Evolutionary conservation across 169 alveolate genomes (phyloP).

Genomic region (Plasmodium cynomolgi): DNA sequence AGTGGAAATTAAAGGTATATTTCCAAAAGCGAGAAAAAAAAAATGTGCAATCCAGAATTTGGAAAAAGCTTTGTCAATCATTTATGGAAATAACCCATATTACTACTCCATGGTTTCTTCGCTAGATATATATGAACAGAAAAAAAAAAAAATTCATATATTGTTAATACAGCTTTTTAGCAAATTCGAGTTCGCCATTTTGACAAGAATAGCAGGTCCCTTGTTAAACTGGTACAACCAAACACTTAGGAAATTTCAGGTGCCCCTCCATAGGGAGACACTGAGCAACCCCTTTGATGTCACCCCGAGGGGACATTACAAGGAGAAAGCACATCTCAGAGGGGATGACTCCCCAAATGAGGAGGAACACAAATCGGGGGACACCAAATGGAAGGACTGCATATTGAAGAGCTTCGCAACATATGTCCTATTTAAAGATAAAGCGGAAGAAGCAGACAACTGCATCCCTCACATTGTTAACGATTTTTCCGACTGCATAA

Average conservation of each 20-base stretch:
- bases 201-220: constrained; percentile 43
- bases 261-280: constrained; percentile 23
- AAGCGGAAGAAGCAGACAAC: not conserved
- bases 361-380: not conserved
- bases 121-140: constrained; percentile 53
- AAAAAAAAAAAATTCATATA: constrained; percentile 33
- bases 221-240: constrained; percentile 50
- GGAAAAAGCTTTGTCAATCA: constrained; percentile 52
- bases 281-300: constrained; percentile 44
- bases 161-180: constrained; percentile 53
- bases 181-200: constrained; percentile 40
- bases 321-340: not conserved
- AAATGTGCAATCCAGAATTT: constrained; percentile 66
- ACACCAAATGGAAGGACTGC: not conserved
- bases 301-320: not conserved
- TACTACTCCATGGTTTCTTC: constrained; percentile 60
- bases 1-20: constrained; percentile 22
- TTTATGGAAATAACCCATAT: constrained; percentile 58
- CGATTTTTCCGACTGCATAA: constrained; percentile 52
- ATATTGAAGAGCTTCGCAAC: constrained; percentile 31
- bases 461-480: constrained; percentile 32
- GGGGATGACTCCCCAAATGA: not conserved
- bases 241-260: constrained; percentile 17
- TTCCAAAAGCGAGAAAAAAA: constrained; percentile 51
- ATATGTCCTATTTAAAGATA: constrained; percentile 43